Evolutionary conservation across 2,329 filamentous ascomycete species (phyloP).

Genomic region (Alternaria sp.): DNA sequence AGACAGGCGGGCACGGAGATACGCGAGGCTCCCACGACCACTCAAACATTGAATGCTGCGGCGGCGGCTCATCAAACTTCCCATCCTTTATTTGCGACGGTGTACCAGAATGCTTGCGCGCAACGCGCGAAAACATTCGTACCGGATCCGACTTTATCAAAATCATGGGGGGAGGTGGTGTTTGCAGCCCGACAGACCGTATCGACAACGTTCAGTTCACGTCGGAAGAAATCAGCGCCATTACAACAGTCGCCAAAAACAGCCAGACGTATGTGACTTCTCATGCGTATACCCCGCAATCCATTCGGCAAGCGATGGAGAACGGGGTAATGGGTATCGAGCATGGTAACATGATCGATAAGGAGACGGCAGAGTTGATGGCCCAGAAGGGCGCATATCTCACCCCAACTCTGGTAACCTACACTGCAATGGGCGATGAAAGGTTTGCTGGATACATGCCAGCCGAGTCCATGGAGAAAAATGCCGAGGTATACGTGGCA

Average conservation of each 20-base stretch:
- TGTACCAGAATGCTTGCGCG: not conserved
- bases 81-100: too few relatives aligned
- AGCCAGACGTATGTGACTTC: conserved; percentile 59
- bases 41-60: too few relatives aligned
- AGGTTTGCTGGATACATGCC: too few relatives aligned
- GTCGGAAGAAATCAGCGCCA: conserved; percentile 62
- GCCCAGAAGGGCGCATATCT: conserved; percentile 45
- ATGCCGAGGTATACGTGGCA: too few relatives aligned
- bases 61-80: too few relatives aligned
- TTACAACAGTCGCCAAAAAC: conserved; percentile 58
- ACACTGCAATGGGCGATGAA: not conserved
- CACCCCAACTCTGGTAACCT: conserved; percentile 11
- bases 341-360: conserved; percentile 68
- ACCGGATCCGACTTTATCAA: conserved; percentile 67
- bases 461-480: too few relatives aligned
- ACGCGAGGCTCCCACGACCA: conserved; percentile 31
- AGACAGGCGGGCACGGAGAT: conserved; percentile 67
- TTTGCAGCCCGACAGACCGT: conserved; percentile 62
- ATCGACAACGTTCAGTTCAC: conserved; percentile 65
- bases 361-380: conserved; percentile 60
- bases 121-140: conserved; percentile 60
- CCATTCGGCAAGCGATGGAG: conserved; percentile 62
- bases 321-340: conserved; percentile 65
- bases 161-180: conserved; percentile 66
- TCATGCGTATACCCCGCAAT: conserved; percentile 50